phyloP scores from a whole-genome alignment of 345 rosid species.

The Syzygium aromaticum region DNA sequence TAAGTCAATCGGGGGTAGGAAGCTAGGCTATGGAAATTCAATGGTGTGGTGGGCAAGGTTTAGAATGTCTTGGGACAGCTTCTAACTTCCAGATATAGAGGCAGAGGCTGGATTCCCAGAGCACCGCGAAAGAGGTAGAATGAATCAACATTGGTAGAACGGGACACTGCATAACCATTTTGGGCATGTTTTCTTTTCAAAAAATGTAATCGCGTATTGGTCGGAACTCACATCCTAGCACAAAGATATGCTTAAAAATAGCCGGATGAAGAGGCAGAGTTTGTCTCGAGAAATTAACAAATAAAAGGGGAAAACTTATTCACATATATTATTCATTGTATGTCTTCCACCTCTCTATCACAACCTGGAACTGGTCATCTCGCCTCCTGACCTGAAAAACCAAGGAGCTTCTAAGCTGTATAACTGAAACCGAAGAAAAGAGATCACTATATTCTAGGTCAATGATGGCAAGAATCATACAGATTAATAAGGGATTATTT shows the following conservation, averaged over 20 bases:
- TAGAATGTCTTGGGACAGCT: no score
- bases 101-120: background rate
- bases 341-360: conserved; percentile 54
- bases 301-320: background rate
- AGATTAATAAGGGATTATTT: background rate
- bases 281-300: background rate
- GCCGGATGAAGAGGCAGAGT: background rate
- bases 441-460: background rate
- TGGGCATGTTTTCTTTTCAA: background rate
- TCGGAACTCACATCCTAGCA: background rate
- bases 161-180: background rate
- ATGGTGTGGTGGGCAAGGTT: no score
- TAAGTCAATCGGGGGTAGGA: no score
- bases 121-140: background rate
- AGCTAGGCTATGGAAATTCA: no score
- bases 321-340: conserved; percentile 16
- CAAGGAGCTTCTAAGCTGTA: background rate
- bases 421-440: background rate
- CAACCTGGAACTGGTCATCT: conserved; percentile 30
- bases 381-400: conserved; percentile 43
- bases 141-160: background rate
- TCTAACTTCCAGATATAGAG: no score
- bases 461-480: background rate
- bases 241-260: background rate
- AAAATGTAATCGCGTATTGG: background rate